Base-by-base conservation (phyloP, 192 early-diverging fungal genomes). In the Backusella macrospora region DNA sequence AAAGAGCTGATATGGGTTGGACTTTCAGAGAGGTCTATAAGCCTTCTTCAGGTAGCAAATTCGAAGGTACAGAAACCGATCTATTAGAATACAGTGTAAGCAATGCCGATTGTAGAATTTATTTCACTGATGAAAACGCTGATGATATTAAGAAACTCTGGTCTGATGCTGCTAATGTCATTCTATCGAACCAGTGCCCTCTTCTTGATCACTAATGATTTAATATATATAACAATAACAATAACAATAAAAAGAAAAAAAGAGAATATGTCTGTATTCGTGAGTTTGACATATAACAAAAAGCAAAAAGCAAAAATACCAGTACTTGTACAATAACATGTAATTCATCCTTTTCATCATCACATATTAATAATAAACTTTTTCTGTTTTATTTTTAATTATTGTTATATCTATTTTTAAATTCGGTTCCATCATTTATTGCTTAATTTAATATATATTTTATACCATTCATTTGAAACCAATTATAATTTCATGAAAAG, bases 1-100 rank as follows among this genome's bases (percentile, higher is more conserved):
- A 76, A n/a, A 29, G 70, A 40, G 78, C 78, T 42, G 78, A 80
- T 65, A 80, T 80, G 78, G 78, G 78, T 7, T 80, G 74, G 73
- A 80, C 78, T 14, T 80, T 80, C 71, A 70, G 78, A 68, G 78
- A 80, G 18, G 73, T 72, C 26, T 80, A 80, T 44, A 48, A 55
- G 12, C 78, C 78, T 45, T 55, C 64, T 12, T 18, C 40, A 4
- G 34, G 47, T 2, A 62, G 37, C 18, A 48, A 43, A 14, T 29
- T 59, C 42, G 45, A 48, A 26, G 78, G 78, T 12, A 52, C 63
- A 4, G 71, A 75, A 23, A 75, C 48, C 0, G 65, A 75, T 43
- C 45, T 80, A 6, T 40, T 80, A 0, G 78, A 80, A 45, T 80
- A 80, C 45, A 80, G 71, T 44, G 74, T 65, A 43, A 75, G 63